Conservation (phyloP, 371 early-diverging fungal genomes). For the Thermomucor indicae-seudaticae region DNA sequence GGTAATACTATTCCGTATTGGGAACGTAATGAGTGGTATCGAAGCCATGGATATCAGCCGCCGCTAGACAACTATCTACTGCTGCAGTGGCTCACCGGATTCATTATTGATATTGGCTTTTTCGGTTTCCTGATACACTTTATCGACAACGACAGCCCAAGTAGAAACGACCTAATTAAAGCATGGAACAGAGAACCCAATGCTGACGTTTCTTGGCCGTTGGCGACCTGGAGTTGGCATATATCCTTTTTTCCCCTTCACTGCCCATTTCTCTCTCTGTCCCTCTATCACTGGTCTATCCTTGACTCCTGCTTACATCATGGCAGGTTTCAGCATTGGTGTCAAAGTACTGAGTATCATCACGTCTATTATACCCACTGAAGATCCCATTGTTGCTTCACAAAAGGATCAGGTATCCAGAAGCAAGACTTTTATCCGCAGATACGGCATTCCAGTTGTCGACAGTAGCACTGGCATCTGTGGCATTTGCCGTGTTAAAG, state of each 20-base stretch:
- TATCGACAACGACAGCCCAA: constrained; percentile 1
- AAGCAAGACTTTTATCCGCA: constrained; percentile 63
- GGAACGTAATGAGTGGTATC: constrained; percentile 57
- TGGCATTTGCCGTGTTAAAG: constrained; percentile 69
- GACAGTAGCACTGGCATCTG: constrained; percentile 57
- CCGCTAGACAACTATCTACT: constrained; percentile 58
- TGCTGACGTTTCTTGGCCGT: constrained; percentile 8
- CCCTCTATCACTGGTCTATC: too few species aligned
- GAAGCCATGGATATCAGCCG: constrained; percentile 53
- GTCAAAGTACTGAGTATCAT: constrained; percentile 37
- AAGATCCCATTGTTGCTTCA: constrained; percentile 46
- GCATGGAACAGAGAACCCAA: not conserved
- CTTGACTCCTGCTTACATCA: too few species aligned
- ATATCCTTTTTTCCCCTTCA: constrained; percentile 26
- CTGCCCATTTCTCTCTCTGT: too few species aligned
- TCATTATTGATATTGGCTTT: constrained; percentile 38
- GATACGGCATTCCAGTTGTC: constrained; percentile 67
- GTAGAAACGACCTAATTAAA: not conserved
- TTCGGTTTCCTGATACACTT: constrained; percentile 39
- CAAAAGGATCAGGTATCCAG: constrained; percentile 38
- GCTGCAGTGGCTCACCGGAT: constrained; percentile 45
- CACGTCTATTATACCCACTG: constrained; percentile 45
- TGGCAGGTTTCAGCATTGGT: constrained; percentile 19
- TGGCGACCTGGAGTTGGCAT: constrained; percentile 16
- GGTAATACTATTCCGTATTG: constrained; percentile 11